Conservation (phyloP, 768 basidiomycete species). For the Flagelloscypha sp. region DNA sequence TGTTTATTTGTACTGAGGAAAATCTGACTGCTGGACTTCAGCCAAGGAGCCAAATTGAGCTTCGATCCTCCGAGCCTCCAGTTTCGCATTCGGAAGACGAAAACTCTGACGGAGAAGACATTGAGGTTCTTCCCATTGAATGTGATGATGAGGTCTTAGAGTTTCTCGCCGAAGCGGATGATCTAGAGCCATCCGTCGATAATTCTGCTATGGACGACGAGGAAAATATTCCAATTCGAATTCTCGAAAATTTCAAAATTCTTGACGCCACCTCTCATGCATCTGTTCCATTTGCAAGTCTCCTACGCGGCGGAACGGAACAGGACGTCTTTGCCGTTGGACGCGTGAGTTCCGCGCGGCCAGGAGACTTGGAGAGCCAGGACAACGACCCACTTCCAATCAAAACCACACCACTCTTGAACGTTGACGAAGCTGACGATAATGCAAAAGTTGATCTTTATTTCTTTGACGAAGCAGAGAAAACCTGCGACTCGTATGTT, state of each 20-base stretch:
- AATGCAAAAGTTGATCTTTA: slow-evolving; percentile 30
- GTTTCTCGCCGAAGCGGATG: slow-evolving; percentile 4
- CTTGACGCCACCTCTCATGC: slow-evolving; percentile 32
- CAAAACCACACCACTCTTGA: slow-evolving; percentile 18
- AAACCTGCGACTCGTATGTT: slow-evolving; percentile 38
- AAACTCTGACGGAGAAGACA: too few species aligned
- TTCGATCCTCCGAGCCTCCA: too few species aligned
- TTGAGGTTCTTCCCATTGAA: slow-evolving; percentile 3
- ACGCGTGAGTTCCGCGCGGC: too few species aligned
- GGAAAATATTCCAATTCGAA: slow-evolving; percentile 45
- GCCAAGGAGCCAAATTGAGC: too few species aligned
- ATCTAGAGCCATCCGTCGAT: too few species aligned
- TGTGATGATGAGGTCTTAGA: too few species aligned
- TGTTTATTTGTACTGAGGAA: too few species aligned
- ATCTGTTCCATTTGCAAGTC: slow-evolving; percentile 31
- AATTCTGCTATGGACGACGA: slow-evolving; percentile 21
- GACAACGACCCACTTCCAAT: slow-evolving; percentile 8
- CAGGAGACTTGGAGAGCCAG: slow-evolving; percentile 19
- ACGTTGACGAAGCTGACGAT: slow-evolving; percentile 23
- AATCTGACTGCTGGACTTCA: too few species aligned
- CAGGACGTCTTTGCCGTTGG: slow-evolving; percentile 33
- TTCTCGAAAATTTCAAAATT: slow-evolving; percentile 45
- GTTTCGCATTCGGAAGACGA: too few species aligned
- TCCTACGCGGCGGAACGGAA: slow-evolving; percentile 24
- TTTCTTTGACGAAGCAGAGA: slow-evolving; percentile 17